These are phyloP conservation scores for Coniochaeta hoffmannii DNA, from an alignment of 2,329 filamentous ascomycete species.

Conservation along the genomic window DNA sequence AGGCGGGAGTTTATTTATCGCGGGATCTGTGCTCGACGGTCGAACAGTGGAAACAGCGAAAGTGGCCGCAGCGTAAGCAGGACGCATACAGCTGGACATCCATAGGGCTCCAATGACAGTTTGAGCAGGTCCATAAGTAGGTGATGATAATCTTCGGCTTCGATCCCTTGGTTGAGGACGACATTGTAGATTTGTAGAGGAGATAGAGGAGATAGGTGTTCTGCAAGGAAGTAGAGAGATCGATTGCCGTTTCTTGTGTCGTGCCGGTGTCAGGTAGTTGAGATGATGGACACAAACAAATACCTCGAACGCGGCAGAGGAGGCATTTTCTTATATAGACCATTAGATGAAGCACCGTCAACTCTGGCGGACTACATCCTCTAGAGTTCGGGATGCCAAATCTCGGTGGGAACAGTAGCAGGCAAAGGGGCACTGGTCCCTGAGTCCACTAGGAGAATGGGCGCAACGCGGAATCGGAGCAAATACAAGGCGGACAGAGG, in stretches of 20 bases:
- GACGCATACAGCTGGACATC: background rate
- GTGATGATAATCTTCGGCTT: background rate
- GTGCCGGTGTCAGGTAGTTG: background rate
- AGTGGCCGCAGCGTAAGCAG: background rate
- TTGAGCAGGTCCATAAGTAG: background rate
- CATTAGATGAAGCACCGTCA: background rate
- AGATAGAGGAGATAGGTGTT: background rate
- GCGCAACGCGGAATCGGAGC: background rate
- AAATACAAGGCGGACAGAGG: background rate
- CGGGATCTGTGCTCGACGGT: background rate
- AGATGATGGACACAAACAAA: background rate
- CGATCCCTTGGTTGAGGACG: background rate
- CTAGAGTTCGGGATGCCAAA: too few relatives aligned
- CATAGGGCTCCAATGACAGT: background rate
- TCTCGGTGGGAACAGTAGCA: background rate
- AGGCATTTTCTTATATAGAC: background rate
- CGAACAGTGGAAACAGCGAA: background rate
- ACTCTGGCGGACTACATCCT: background rate
- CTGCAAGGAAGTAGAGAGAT: background rate
- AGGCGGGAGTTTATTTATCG: background rate
- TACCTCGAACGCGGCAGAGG: background rate
- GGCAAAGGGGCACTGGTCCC: background rate
- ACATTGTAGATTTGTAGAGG: background rate
- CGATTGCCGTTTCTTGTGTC: background rate
- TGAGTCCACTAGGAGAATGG: background rate